Evolutionary conservation across 352 stramenopile genomes (phyloP), one percentile per base, ranked within the genome.

Genomic region (Thraustochytrium sp.): DNA sequence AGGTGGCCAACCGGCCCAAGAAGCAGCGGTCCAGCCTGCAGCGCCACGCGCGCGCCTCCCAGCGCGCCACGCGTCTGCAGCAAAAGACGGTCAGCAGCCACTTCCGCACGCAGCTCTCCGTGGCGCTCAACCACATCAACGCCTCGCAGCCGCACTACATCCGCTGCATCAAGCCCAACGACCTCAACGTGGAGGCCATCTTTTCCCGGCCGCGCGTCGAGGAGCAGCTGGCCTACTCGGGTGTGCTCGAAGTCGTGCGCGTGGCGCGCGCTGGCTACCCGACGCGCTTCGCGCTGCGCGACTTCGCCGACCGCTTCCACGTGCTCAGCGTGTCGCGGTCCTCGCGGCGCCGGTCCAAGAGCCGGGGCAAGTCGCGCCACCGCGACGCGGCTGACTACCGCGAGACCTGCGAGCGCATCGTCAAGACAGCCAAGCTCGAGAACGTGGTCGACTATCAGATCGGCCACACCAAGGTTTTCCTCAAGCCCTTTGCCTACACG

Each of bases 81-180:
- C 40, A 48, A 34, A 84, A 84, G 49, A 86, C 89, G 26, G 85
- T 87, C n/a, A 90, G 90, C n/a, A 89, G 88, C 2, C 91, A 98
- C 85, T 98, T 99, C 86, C 92, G 91, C 26, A 91, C 83, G 34
- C 95, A 98, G 86, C 88, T 98, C 0, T 91, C 91, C 72, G 88
- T 91, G 11, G 88, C 99, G 53, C 91, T 99, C 18, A 91, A 93
- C 42, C 97, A 96, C 29, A 92, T 99, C 46, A 92, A 96, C 82
- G 89, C 90, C 18, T 98, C 95, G 0, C 91, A 93, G 78, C 97
- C 95, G 37, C 95, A 99, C 85, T 99, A 99, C 87, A 94, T 99
- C 34, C 91, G 96, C n/a, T 99, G 96, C 87, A 91, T 99, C 51
- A 99, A 99, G 88, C 96, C 97, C 0, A 99, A 99, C 86, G 96